A percentile compares a stretch with the other conserved stretches of the same genome.
These are phyloP conservation scores for Hanseniaspora osmophila DNA, from an alignment of 805 yeast genomes.

Conservation along the genomic window DNA sequence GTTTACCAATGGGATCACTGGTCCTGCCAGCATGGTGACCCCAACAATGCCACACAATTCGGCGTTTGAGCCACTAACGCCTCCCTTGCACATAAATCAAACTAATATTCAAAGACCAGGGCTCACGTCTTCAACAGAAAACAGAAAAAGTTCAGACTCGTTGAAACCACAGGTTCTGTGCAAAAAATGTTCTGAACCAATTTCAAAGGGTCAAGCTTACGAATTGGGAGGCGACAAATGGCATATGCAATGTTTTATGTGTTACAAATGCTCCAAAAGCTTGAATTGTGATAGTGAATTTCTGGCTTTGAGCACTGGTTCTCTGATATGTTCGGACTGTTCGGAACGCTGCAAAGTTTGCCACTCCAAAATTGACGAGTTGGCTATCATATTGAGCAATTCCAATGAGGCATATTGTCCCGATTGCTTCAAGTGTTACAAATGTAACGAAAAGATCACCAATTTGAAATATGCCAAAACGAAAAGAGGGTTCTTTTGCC, in stretches of 20 bases:
- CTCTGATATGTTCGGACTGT: conserved; percentile 77
- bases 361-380: conserved; percentile 73
- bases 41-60: too few species aligned
- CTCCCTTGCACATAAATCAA: not conserved
- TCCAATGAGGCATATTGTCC: conserved; percentile 94
- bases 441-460: conserved; percentile 74
- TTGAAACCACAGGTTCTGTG: conserved; percentile 13
- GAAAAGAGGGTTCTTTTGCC: conserved; percentile 82
- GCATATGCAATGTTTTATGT: conserved; percentile 87
- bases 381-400: conserved; percentile 66
- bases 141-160: not conserved
- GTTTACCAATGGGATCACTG: too few species aligned
- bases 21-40: too few species aligned
- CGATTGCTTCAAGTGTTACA: conserved; percentile 75
- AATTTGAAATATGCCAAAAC: conserved; percentile 87
- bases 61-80: too few species aligned
- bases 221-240: conserved; percentile 89
- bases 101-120: not conserved
- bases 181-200: conserved; percentile 35
- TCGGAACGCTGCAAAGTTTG: conserved; percentile 84
- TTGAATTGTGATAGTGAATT: conserved; percentile 83
- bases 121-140: not conserved
- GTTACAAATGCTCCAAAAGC: conserved; percentile 67
- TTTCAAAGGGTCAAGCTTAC: conserved; percentile 85
- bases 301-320: conserved; percentile 84